phyloP scores from a whole-genome alignment of 2,329 filamentous ascomycete genomes.

The Chaetomiaceae sp. region DNA sequence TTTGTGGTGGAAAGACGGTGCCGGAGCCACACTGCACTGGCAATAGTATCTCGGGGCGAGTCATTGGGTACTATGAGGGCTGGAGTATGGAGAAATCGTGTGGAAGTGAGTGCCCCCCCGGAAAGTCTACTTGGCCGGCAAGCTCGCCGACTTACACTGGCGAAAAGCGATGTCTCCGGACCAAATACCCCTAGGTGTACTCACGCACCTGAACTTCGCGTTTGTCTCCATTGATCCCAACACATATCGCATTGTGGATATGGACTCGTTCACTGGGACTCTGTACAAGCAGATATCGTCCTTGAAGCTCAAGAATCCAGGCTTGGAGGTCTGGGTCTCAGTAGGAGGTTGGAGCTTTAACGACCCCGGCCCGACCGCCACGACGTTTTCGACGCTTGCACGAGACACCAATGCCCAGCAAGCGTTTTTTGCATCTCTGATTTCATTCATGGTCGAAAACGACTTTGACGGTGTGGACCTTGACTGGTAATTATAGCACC shows the following conservation, averaged over 20 bases:
- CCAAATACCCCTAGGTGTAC: not conserved
- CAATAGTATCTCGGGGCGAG: too few relatives aligned
- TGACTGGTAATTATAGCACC: conserved; percentile 1
- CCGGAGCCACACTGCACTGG: too few relatives aligned
- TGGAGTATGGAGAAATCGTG: not conserved
- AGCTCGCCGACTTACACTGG: too few relatives aligned
- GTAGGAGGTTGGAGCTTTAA: not conserved
- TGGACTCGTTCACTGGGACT: too few relatives aligned
- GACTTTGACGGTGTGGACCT: not conserved
- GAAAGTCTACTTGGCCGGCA: too few relatives aligned
- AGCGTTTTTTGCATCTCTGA: not conserved
- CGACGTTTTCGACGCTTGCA: not conserved
- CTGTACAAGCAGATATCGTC: too few relatives aligned
- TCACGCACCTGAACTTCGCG: not conserved
- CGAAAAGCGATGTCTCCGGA: not conserved
- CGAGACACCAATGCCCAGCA: not conserved
- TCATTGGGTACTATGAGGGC: not conserved
- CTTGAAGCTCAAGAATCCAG: too few relatives aligned
- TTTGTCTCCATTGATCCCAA: not conserved
- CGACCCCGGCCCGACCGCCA: not conserved
- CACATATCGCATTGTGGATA: too few relatives aligned
- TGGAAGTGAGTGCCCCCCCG: too few relatives aligned
- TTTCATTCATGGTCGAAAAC: not conserved
- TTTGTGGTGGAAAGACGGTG: not conserved
- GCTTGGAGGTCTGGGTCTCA: not conserved